A percentile compares a stretch with the other conserved stretches of the same genome.
phyloP scores from a whole-genome alignment of 495 filamentous ascomycete genomes.

The Hypoxylon lenormandii region DNA sequence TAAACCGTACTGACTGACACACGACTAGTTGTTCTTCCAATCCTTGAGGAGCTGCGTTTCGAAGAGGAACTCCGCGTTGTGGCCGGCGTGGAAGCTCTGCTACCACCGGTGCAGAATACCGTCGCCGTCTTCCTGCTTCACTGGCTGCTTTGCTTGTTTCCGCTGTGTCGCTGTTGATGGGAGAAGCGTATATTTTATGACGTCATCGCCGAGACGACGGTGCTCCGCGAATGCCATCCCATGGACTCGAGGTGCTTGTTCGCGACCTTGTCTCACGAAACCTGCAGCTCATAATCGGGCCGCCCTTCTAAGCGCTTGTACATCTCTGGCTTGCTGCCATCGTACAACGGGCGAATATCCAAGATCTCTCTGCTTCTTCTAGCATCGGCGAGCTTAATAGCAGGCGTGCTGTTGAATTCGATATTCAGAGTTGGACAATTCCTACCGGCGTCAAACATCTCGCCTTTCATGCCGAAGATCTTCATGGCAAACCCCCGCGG shows the following conservation, averaged over 20 bases:
- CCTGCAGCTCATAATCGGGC: slow-evolving; percentile 58
- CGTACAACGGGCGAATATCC: slow-evolving; percentile 60
- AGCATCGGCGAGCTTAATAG: slow-evolving; percentile 60
- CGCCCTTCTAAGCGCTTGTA: slow-evolving; percentile 58
- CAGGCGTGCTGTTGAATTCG: slow-evolving; percentile 63
- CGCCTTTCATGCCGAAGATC: slow-evolving; percentile 60
- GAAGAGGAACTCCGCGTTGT: slow-evolving; percentile 63
- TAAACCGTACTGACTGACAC: slow-evolving; percentile 62
- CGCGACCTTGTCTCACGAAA: slow-evolving; percentile 53
- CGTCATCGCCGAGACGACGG: slow-evolving; percentile 63
- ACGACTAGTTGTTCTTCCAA: slow-evolving; percentile 64
- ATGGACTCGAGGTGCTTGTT: slow-evolving; percentile 60
- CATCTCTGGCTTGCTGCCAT: slow-evolving; percentile 52
- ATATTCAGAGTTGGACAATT: slow-evolving; percentile 60
- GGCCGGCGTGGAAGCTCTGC: slow-evolving; percentile 55
- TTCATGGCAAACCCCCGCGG: slow-evolving; percentile 65
- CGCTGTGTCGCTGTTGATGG: slow-evolving; percentile 53
- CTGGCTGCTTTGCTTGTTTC: slow-evolving; percentile 55
- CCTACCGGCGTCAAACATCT: slow-evolving; percentile 58
- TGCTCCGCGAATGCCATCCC: slow-evolving; percentile 62
- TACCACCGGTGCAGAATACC: slow-evolving; percentile 60
- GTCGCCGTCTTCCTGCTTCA: slow-evolving; percentile 54
- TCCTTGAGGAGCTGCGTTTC: slow-evolving; percentile 61
- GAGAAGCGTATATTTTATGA: slow-evolving; percentile 62
- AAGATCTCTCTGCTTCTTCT: slow-evolving; percentile 62